Evolutionary conservation across 1,284 basidiomycete species (phyloP).

Genomic region (Cutaneotrichosporon sp.): DNA sequence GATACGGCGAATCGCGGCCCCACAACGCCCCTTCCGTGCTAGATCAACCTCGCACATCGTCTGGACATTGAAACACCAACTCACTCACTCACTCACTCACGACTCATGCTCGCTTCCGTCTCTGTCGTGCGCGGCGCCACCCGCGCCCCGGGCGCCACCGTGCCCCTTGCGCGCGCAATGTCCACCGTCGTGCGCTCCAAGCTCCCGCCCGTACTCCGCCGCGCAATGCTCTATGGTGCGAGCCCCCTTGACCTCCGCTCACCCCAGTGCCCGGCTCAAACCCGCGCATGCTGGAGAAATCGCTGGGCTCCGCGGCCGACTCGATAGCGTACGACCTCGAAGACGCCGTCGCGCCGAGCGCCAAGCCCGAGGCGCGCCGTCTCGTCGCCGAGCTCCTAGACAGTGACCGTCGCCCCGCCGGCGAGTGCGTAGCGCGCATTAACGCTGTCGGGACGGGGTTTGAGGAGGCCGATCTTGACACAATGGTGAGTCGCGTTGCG

Average conservation of each 20-base stretch:
- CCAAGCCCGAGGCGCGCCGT: constrained; percentile 61
- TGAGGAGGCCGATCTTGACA: constrained; percentile 64
- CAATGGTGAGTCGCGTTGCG: constrained; percentile 59
- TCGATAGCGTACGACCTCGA: constrained; percentile 80
- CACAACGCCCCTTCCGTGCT: no score
- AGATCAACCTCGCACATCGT: background rate
- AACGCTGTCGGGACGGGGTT: constrained; percentile 69
- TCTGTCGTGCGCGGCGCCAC: background rate
- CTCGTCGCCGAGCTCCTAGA: constrained; percentile 59
- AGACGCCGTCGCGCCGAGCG: constrained; percentile 67
- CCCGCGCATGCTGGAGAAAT: constrained; percentile 73
- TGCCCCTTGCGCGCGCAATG: constrained; percentile 11
- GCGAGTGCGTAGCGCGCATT: constrained; percentile 65
- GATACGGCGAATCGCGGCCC: background rate
- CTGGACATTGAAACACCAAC: no score
- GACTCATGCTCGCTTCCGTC: background rate
- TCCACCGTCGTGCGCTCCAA: constrained; percentile 3
- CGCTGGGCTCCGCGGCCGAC: constrained; percentile 60
- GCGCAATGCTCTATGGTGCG: constrained; percentile 44
- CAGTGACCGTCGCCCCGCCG: constrained; percentile 29
- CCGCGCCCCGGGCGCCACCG: background rate
- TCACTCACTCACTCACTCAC: background rate
- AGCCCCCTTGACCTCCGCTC: background rate
- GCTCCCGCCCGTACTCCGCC: constrained; percentile 25
- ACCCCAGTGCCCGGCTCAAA: constrained; percentile 66